Evolutionary conservation across 805 yeast species (phyloP).

Genomic region (Danielia reshetovae): DNA sequence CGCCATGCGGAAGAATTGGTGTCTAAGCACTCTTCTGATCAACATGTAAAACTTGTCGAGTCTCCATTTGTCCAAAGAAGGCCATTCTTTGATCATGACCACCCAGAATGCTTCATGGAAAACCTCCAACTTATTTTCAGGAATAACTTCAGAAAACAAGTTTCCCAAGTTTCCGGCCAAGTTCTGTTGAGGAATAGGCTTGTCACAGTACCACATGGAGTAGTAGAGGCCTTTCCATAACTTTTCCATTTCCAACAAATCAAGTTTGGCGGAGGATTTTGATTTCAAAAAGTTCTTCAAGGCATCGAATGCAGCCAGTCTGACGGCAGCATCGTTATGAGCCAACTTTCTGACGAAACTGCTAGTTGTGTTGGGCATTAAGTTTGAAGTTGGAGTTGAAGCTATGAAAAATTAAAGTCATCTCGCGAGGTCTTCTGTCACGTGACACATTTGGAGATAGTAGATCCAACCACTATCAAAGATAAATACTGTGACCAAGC

Average conservation of each 20-base stretch:
- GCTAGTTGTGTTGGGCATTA: conserved; percentile 28
- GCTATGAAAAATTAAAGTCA: not conserved
- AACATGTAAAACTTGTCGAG: conserved; percentile 81
- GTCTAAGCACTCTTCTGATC: conserved; percentile 70
- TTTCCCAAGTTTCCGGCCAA: conserved; percentile 71
- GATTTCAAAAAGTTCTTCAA: conserved; percentile 54
- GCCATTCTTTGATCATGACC: conserved; percentile 79
- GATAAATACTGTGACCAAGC: too few species aligned
- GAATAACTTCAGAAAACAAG: conserved; percentile 43
- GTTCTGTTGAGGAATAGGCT: conserved; percentile 87
- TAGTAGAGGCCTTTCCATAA: conserved; percentile 95
- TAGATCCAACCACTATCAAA: too few species aligned
- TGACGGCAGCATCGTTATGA: conserved; percentile 70
- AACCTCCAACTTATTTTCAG: conserved; percentile 37
- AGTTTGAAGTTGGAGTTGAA: conserved; percentile 1
- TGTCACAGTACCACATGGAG: conserved; percentile 95
- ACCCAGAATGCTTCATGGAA: conserved; percentile 80
- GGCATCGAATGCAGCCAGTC: conserved; percentile 70
- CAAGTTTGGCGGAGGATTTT: conserved; percentile 35
- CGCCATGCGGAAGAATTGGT: conserved; percentile 55
- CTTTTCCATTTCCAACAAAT: conserved; percentile 62
- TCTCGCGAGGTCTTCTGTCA: conserved; percentile 1
- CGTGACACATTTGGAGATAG: too few species aligned
- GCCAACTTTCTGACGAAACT: conserved; percentile 78
- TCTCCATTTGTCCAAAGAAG: conserved; percentile 76